Base-by-base conservation (phyloP, 208 protist genomes). In the Leishmania martiniquensis region DNA sequence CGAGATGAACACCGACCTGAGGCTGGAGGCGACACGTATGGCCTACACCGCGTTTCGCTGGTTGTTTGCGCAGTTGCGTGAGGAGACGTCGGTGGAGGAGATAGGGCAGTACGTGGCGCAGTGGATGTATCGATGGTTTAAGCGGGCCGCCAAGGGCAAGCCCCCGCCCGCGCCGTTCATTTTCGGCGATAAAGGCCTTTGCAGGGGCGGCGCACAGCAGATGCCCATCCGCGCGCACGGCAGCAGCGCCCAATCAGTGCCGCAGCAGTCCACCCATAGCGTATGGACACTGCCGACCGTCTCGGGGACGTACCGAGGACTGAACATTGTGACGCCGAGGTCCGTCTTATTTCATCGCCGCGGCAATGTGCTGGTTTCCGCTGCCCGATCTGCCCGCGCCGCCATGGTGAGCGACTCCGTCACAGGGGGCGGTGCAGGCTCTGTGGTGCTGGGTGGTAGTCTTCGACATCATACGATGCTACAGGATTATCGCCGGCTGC, bases 21-120 rank as follows among this genome's bases (percentile, higher is more conserved):
- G 88, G 29, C 85, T 96, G 34, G 89, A 96, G 78, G 55, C 80
- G 71, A 49, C 90, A 55, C 88, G 86, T 17, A 81, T 85, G 49
- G 67, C 82, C 15, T 91, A 90, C 77, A 70, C 88, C 13, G 72
- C 80, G 15, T 87, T 88, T 22, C 78, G 76, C 63, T 96, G 82
- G 82, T 75, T 97, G 75, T 76, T 93, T 65, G 83, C 85, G 44
- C 85, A 84, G 68, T 83, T 95, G 17, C 76, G 84, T 25, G 67
- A 81, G 59, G 81, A 86, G 45, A 81, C 94, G 47, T 80, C 86
- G 4, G 59, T 87, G 37, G 90, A 91, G 65, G 87, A 94, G 55
- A 94, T 97, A 52, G 72, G 86, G 63, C 82, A 88, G 32, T 88
- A 83, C 71, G 84, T 90, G 2, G 81, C 77, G 6, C 69, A 79